Evolutionary conservation across 176 grass and related monocot genomes (phyloP).

Genomic region (Ananas comosus): DNA sequence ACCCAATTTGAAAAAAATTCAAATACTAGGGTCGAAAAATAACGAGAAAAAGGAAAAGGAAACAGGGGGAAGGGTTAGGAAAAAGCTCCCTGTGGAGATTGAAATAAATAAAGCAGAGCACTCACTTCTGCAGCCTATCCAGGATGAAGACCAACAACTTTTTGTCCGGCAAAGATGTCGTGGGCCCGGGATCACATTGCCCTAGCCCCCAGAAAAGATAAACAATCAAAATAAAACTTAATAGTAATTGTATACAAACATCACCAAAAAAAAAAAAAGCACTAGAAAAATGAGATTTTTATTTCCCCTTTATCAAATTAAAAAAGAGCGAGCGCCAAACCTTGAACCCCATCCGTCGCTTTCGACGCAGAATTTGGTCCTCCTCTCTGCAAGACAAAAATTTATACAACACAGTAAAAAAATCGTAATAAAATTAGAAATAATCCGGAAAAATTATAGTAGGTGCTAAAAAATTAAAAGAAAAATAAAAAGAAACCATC

Average conservation of each 20-base stretch:
- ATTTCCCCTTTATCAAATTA: neutral
- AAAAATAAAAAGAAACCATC: neutral
- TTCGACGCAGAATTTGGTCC: conserved; percentile 44
- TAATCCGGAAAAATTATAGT: conserved; percentile 27
- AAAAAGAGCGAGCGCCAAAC: conserved; percentile 36
- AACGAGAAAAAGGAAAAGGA: neutral
- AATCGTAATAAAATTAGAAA: conserved; percentile 10
- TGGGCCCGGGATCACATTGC: conserved; percentile 79
- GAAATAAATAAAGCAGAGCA: conserved; percentile 24
- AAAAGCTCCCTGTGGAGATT: conserved; percentile 1
- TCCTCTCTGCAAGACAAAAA: conserved; percentile 34
- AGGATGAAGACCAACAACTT: conserved; percentile 95
- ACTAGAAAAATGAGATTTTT: neutral
- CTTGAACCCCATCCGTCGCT: conserved; percentile 73
- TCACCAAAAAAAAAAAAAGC: conserved; percentile 22
- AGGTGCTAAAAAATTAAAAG: neutral
- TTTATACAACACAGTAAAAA: conserved; percentile 18
- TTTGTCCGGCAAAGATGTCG: conserved; percentile 91
- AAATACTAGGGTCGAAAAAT: neutral
- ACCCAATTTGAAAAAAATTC: neutral
- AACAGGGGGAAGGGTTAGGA: conserved; percentile 2
- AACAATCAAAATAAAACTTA: conserved; percentile 17
- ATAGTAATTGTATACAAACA: neutral
- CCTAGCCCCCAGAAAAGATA: conserved; percentile 20
- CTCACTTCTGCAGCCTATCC: conserved; percentile 96